Evolutionary conservation across 768 basidiomycete species (phyloP).

Genomic region (Gloeopeniophorella convolvens): DNA sequence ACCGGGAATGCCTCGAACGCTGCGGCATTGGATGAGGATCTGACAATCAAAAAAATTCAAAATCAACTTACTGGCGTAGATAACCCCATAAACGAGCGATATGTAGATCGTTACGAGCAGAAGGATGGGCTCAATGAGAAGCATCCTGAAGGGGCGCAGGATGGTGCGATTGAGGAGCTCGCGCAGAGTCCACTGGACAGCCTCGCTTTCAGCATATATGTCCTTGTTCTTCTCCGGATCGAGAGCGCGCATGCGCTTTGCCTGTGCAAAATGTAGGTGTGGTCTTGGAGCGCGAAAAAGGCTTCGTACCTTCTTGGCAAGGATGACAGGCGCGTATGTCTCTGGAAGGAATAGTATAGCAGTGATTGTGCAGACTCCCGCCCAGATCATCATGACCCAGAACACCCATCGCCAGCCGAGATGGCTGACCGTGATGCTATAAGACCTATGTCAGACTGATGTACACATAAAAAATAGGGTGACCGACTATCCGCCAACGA

Average conservation of each 20-base stretch:
- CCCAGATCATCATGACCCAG: slow-evolving; percentile 24
- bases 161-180: slow-evolving; percentile 26
- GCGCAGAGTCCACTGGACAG: background rate
- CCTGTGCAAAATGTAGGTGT: background rate
- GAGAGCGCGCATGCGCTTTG: background rate
- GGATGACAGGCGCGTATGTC: slow-evolving; percentile 19
- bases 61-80: slow-evolving; percentile 12
- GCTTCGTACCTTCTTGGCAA: slow-evolving; percentile 7
- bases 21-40: background rate
- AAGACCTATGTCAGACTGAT: too few species aligned
- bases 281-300: background rate
- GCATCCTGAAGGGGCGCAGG: slow-evolving; percentile 28
- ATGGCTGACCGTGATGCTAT: slow-evolving; percentile 8
- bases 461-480: too few species aligned
- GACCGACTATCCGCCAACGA: slow-evolving; percentile 19
- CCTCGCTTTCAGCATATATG: slow-evolving; percentile 2
- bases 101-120: slow-evolving; percentile 16
- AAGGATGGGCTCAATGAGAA: slow-evolving; percentile 26
- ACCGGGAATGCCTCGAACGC: slow-evolving; percentile 13
- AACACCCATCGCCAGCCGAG: slow-evolving; percentile 24
- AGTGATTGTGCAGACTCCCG: slow-evolving; percentile 10
- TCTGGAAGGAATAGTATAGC: slow-evolving; percentile 21
- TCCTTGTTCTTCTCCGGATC: background rate
- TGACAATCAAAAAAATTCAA: background rate
- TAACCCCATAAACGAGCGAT: slow-evolving; percentile 13